These are phyloP conservation scores for Saccharomycopsis fibuligera DNA, from an alignment of 805 yeast species.

Conservation along the genomic window DNA sequence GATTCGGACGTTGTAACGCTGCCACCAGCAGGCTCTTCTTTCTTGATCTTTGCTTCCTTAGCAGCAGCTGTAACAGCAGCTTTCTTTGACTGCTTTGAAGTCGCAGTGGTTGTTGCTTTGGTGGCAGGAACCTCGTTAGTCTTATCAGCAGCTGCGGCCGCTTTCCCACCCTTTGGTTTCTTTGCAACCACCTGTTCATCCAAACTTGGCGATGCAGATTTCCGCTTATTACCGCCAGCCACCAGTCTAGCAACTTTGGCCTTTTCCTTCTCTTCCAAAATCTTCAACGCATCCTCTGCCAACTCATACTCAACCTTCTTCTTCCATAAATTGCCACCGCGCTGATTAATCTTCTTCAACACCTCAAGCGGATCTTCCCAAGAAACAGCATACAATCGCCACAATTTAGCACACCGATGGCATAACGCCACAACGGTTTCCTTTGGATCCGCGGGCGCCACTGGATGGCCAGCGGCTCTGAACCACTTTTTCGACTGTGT, in stretches of 20 bases:
- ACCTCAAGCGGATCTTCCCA: conserved; percentile 82
- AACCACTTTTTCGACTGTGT: conserved; percentile 56
- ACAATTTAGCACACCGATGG: conserved; percentile 77
- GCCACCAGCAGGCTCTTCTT: background rate
- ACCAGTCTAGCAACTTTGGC: conserved; percentile 3
- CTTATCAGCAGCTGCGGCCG: conserved; percentile 3
- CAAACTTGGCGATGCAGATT: conserved; percentile 7
- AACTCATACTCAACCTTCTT: conserved; percentile 62
- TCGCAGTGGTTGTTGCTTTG: background rate
- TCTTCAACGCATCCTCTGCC: conserved; percentile 52
- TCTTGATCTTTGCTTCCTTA: conserved; percentile 16
- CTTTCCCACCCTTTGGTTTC: background rate
- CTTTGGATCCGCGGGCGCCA: conserved; percentile 29
- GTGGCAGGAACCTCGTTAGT: background rate
- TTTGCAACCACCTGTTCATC: conserved; percentile 1
- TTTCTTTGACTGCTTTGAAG: background rate
- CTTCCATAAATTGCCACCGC: conserved; percentile 49
- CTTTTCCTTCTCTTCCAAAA: conserved; percentile 42
- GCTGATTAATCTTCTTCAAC: conserved; percentile 38
- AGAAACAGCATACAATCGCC: conserved; percentile 83
- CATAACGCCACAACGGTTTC: conserved; percentile 59
- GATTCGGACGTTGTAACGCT: background rate
- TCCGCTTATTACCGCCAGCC: background rate
- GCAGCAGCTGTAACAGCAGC: background rate
- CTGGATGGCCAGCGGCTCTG: conserved; percentile 56